These are phyloP conservation scores for Phytophthora ramorum DNA, from an alignment of 352 stramenopile species.

Conservation along the genomic window DNA sequence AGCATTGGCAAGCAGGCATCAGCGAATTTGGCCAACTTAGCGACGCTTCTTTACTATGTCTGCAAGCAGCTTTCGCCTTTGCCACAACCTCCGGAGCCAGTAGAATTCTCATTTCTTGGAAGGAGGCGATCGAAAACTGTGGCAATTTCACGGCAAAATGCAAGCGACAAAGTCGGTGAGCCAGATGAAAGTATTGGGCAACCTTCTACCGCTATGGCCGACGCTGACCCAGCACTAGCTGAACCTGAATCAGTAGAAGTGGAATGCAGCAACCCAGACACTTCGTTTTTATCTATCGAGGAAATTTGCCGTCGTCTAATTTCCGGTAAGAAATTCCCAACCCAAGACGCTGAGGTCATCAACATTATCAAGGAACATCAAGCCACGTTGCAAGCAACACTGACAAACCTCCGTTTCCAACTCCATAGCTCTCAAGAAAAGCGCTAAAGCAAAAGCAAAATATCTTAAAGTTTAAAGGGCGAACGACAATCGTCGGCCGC, in stretches of 20 bases:
- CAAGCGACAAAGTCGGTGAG: neutral
- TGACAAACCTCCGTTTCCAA: constrained; percentile 17
- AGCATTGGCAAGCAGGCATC: constrained; percentile 31
- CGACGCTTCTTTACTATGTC: constrained; percentile 64
- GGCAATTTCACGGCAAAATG: neutral
- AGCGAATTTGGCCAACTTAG: constrained; percentile 54
- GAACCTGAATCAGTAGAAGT: constrained; percentile 4
- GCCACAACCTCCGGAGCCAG: constrained; percentile 25
- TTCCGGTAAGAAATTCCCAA: constrained; percentile 39
- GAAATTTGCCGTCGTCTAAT: constrained; percentile 39
- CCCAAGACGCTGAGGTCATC: constrained; percentile 27
- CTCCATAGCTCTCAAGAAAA: constrained; percentile 14
- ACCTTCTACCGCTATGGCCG: neutral
- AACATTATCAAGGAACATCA: constrained; percentile 42
- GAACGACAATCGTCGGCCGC: constrained; percentile 13
- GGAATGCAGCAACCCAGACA: neutral
- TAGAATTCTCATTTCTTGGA: constrained; percentile 12
- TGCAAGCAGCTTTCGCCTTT: constrained; percentile 49
- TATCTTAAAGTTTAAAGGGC: constrained; percentile 15
- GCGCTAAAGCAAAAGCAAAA: constrained; percentile 13
- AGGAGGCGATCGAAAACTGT: constrained; percentile 22
- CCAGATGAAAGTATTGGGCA: neutral
- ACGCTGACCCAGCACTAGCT: neutral
- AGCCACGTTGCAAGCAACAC: constrained; percentile 9
- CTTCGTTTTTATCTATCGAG: constrained; percentile 37